These are phyloP conservation scores for Dryadomyces quercus-mongolicae DNA, from an alignment of 2,329 filamentous ascomycete species.

Conservation along the genomic window DNA sequence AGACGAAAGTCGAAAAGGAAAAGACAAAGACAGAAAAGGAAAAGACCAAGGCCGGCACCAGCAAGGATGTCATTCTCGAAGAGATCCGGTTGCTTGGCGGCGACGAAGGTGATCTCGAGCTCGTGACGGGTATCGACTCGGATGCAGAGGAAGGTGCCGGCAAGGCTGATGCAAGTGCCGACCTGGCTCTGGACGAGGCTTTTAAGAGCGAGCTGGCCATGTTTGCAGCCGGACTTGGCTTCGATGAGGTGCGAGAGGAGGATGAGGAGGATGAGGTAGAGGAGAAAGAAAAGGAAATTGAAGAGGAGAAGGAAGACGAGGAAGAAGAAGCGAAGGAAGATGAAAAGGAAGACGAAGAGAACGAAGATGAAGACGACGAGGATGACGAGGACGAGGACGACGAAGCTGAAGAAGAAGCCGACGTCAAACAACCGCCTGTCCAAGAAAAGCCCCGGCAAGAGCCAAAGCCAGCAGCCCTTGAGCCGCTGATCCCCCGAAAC, in stretches of 20 bases:
- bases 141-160: conserved; percentile 31
- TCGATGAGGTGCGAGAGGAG: conserved; percentile 28
- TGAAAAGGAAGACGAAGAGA: conserved; percentile 14
- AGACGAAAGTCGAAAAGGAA: conserved; percentile 21
- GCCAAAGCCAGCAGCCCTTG: conserved; percentile 3
- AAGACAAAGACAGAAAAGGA: conserved; percentile 8
- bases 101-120: conserved; percentile 50
- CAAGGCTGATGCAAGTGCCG: conserved; percentile 14
- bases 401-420: conserved; percentile 25
- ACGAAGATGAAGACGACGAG: conserved; percentile 18
- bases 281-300: conserved; percentile 9
- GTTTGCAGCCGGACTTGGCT: conserved; percentile 38
- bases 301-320: conserved; percentile 23
- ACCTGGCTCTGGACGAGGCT: conserved; percentile 15
- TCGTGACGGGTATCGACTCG: conserved; percentile 43
- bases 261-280: conserved; percentile 26
- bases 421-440: conserved; percentile 19
- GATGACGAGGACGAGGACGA: conserved; percentile 20
- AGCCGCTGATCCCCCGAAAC: conserved; percentile 11
- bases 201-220: conserved; percentile 37
- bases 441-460: conserved; percentile 26
- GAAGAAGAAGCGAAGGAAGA: conserved; percentile 15
- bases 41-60: conserved; percentile 12
- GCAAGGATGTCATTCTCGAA: conserved; percentile 31
- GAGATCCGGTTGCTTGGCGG: conserved; percentile 56